Conservation (phyloP, 345 rosid species). For the Citrus medica region DNA sequence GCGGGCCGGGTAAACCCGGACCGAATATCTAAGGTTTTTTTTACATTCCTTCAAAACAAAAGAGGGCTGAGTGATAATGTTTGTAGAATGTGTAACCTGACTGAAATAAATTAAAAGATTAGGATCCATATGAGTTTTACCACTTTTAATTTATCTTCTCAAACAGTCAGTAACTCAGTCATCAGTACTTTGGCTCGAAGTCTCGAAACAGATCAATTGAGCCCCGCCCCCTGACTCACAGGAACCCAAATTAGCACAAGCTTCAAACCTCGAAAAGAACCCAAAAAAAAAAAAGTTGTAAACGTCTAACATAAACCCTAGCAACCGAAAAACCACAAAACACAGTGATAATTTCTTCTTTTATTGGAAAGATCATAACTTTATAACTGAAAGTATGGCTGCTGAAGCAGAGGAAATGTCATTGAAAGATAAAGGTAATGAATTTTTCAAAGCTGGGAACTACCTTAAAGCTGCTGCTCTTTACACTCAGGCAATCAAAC, state of each 20-base stretch:
- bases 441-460: constrained; percentile 92
- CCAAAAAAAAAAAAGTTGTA: too few relatives aligned
- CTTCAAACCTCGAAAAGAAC: neutral
- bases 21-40: too few relatives aligned
- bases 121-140: neutral
- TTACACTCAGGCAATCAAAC: constrained; percentile 96
- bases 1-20: too few relatives aligned
- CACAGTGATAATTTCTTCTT: neutral
- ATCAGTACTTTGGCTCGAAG: too few relatives aligned
- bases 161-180: too few relatives aligned
- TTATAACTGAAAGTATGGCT: constrained; percentile 25
- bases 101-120: neutral
- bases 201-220: too few relatives aligned
- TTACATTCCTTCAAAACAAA: too few relatives aligned
- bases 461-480: constrained; percentile 97
- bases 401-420: constrained; percentile 52
- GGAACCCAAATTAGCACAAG: neutral
- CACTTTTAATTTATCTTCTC: too few relatives aligned
- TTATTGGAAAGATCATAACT: neutral
- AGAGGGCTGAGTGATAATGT: too few relatives aligned
- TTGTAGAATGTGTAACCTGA: too few relatives aligned
- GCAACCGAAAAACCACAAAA: neutral
- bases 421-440: constrained; percentile 88
- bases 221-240: neutral
- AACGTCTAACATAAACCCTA: constrained; percentile 14